Evolutionary conservation across 2,329 filamentous ascomycete genomes (phyloP).

Genomic region (Sporothrix sp.): DNA sequence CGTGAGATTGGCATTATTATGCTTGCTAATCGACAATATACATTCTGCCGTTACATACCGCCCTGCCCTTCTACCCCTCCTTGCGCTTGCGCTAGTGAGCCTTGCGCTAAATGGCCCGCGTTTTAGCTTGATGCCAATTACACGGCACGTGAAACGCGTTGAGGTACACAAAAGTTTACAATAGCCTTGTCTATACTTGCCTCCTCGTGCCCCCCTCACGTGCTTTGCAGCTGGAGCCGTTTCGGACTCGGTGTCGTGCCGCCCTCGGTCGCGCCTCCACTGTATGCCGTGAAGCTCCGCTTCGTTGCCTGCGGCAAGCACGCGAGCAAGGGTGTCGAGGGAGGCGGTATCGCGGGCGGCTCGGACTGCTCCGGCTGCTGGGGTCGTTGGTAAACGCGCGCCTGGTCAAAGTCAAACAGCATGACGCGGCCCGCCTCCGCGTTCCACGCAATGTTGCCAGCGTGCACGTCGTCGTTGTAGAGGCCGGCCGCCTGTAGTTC

Average conservation of each 20-base stretch:
- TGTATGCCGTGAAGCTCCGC: neutral
- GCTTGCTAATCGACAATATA: too few species aligned
- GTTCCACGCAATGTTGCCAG: conserved; percentile 8
- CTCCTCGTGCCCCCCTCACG: neutral
- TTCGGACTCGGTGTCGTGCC: neutral
- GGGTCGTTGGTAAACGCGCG: too few species aligned
- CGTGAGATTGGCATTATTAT: too few species aligned
- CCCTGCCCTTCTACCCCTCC: too few species aligned
- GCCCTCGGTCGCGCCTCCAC: neutral
- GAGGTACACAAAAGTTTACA: too few species aligned
- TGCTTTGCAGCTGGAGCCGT: neutral
- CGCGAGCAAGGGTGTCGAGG: neutral
- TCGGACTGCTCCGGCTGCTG: neutral
- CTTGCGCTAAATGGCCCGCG: too few species aligned
- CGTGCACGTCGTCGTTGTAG: neutral
- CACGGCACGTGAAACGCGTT: too few species aligned
- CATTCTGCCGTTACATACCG: too few species aligned
- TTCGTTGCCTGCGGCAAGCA: neutral
- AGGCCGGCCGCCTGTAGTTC: conserved; percentile 9
- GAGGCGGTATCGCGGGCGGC: neutral
- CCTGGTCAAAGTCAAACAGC: conserved; percentile 11
- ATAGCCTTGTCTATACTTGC: too few species aligned
- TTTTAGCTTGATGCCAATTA: too few species aligned
- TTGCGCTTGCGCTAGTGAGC: too few species aligned
- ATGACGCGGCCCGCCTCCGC: conserved; percentile 7